Evolutionary conservation across 257 asterid genomes (phyloP).

Genomic region (Solanum clarkiae): DNA sequence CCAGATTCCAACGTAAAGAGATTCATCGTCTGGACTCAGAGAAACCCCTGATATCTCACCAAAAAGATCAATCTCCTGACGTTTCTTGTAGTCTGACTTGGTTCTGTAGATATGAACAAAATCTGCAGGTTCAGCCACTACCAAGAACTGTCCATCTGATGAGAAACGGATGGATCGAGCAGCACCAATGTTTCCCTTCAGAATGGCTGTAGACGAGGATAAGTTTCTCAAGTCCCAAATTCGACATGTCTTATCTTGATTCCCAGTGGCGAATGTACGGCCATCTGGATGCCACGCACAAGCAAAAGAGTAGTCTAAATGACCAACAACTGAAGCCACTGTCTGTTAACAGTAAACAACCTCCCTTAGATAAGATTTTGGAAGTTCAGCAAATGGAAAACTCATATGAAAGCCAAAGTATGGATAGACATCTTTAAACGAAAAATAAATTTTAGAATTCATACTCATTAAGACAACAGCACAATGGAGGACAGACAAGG

Average conservation of each 20-base stretch:
- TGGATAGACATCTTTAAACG: background rate
- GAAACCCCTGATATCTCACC: constrained; percentile 71
- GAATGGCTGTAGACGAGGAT: constrained; percentile 20
- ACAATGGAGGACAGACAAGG: background rate
- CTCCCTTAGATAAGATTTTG: background rate
- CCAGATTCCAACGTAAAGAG: constrained; percentile 57
- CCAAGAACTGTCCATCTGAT: constrained; percentile 48
- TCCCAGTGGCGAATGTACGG: constrained; percentile 55
- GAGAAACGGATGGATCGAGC: constrained; percentile 61
- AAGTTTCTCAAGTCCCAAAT: constrained; percentile 65
- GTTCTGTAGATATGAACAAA: constrained; percentile 54
- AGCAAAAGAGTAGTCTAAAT: constrained; percentile 64
- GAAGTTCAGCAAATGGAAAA: background rate
- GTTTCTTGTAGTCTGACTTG: constrained; percentile 23
- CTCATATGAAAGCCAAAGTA: background rate
- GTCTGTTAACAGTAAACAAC: constrained; percentile 18
- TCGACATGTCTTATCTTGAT: constrained; percentile 69
- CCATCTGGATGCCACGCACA: constrained; percentile 73
- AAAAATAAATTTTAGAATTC: background rate
- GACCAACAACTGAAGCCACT: constrained; percentile 46
- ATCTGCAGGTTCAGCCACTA: constrained; percentile 67
- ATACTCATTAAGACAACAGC: background rate
- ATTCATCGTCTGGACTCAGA: constrained; percentile 61
- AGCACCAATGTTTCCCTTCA: constrained; percentile 62
- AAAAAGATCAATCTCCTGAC: constrained; percentile 63